phyloP scores from a whole-genome alignment of 805 yeast species.

The Tetrapisispora arboricola region DNA sequence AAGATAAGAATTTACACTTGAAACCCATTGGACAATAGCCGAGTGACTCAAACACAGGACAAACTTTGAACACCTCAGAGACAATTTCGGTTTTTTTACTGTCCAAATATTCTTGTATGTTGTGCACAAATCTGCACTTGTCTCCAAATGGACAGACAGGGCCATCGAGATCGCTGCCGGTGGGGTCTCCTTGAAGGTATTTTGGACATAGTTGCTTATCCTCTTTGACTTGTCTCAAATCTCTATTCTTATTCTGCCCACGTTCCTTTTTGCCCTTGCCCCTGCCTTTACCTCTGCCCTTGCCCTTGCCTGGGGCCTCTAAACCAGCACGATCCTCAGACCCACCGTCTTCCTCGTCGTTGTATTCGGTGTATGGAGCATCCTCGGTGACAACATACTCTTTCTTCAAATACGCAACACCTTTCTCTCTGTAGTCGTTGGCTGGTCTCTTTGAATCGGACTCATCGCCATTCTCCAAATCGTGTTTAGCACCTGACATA shows the following conservation, averaged over 20 bases:
- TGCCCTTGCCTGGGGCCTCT: constrained; percentile 29
- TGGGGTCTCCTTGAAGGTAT: constrained; percentile 34
- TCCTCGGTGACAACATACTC: constrained; percentile 44
- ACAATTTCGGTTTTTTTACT: constrained; percentile 62
- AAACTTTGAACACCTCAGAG: constrained; percentile 37
- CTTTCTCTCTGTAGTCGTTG: constrained; percentile 31
- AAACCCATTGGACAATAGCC: constrained; percentile 91
- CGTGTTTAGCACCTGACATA: constrained; percentile 15
- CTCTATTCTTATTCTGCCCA: constrained; percentile 82
- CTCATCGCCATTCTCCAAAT: constrained; percentile 8
- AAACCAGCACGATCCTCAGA: constrained; percentile 31
- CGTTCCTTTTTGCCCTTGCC: constrained; percentile 38
- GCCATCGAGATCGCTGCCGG: constrained; percentile 31
- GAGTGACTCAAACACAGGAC: constrained; percentile 74
- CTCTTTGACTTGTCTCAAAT: constrained; percentile 58
- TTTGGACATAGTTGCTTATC: constrained; percentile 55
- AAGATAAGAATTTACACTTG: constrained; percentile 81
- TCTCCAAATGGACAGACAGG: constrained; percentile 53
- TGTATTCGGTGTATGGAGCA: constrained; percentile 7
- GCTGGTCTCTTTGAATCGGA: constrained; percentile 7
- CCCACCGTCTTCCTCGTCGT: constrained; percentile 39
- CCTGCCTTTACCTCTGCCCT: constrained; percentile 19
- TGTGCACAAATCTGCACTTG: constrained; percentile 73
- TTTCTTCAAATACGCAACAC: constrained; percentile 67
- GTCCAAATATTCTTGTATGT: constrained; percentile 51